Evolutionary conservation across 2,329 filamentous ascomycete genomes (phyloP).

Genomic region (Endoconidiophora laricicola): DNA sequence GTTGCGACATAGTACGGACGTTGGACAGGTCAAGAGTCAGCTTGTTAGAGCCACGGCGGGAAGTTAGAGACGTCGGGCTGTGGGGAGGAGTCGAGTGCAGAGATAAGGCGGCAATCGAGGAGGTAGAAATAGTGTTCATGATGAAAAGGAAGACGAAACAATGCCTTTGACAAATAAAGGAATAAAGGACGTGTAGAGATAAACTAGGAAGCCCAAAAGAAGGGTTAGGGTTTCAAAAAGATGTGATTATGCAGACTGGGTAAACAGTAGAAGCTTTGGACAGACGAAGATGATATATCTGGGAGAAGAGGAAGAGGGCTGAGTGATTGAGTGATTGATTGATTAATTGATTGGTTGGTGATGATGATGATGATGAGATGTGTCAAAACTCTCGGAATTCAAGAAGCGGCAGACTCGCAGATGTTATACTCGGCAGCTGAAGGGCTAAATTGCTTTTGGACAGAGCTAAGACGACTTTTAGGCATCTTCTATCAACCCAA

Average conservation of each 20-base stretch:
- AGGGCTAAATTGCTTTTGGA: no score
- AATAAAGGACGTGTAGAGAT: background rate
- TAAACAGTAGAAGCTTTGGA: no score
- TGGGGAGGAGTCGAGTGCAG: background rate
- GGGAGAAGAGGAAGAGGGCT: background rate
- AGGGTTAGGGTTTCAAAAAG: no score
- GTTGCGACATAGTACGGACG: conserved; percentile 50
- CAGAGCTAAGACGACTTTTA: no score
- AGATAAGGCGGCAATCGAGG: background rate
- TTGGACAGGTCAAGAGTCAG: conserved; percentile 59
- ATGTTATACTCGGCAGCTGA: no score
- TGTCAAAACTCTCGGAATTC: no score
- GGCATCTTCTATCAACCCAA: no score
- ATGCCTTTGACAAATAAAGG: background rate
- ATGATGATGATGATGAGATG: conserved; percentile 1
- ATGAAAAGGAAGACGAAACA: background rate
- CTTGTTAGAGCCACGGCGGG: conserved; percentile 9
- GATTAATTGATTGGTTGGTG: background rate
- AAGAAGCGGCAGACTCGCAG: no score
- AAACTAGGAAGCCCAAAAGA: no score
- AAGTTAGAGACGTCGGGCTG: background rate
- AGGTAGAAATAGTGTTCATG: background rate
- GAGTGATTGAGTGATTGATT: background rate
- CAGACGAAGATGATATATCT: no score
- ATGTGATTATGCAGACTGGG: no score